Conservation (phyloP, 768 basidiomycete species). For the Lentinula boryana region DNA sequence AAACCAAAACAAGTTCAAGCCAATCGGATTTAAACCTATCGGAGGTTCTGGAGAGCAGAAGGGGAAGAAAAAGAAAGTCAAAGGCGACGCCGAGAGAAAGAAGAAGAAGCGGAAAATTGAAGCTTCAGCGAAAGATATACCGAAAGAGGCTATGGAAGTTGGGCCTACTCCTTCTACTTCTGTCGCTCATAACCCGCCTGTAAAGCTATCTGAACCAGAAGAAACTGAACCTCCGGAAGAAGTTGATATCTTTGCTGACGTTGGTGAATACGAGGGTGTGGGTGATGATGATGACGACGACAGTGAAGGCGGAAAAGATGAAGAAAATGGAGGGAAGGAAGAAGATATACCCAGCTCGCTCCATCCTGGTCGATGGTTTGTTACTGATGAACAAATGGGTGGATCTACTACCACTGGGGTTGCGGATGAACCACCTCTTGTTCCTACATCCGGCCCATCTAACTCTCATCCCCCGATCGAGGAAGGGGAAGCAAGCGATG, state of each 20-base stretch:
- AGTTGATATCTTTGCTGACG: conserved; percentile 84
- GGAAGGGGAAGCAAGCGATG: conserved; percentile 35
- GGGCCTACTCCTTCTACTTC: conserved; percentile 8
- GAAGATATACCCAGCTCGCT: neutral
- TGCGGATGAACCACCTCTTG: neutral
- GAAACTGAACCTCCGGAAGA: conserved; percentile 47
- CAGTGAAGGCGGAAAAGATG: conserved; percentile 30
- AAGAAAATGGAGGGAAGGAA: conserved; percentile 7
- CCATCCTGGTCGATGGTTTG: conserved; percentile 38
- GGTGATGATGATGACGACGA: conserved; percentile 51
- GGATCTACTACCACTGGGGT: neutral
- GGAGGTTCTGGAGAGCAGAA: conserved; percentile 28
- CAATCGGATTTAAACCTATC: conserved; percentile 66
- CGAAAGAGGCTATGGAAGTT: neutral
- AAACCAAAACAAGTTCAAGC: conserved; percentile 43
- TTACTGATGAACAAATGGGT: conserved; percentile 18
- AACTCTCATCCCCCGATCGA: conserved; percentile 19
- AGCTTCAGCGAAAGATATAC: neutral
- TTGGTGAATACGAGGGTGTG: conserved; percentile 76
- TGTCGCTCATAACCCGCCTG: conserved; percentile 15
- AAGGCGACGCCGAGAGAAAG: conserved; percentile 41
- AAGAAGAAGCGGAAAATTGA: conserved; percentile 51
- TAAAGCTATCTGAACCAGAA: conserved; percentile 13
- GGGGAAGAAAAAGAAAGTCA: conserved; percentile 46
- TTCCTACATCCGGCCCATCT: conserved; percentile 11